Evolutionary conservation across 2,329 filamentous ascomycete genomes (phyloP).

Genomic region (Sporothrix inflata): DNA sequence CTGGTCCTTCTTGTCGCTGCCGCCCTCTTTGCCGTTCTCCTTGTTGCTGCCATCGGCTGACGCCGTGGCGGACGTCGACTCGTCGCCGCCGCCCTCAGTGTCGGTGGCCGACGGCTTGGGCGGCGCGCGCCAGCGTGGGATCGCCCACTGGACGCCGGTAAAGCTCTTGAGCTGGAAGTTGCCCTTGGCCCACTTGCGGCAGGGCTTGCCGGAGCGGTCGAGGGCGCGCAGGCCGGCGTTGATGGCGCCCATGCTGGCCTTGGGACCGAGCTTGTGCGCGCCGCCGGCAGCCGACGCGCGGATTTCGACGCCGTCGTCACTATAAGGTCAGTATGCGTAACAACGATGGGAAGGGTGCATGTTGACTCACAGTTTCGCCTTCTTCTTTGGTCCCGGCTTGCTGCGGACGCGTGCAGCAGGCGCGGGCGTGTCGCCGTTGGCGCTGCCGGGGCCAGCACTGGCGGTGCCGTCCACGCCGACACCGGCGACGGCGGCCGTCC

Average conservation of each 20-base stretch:
- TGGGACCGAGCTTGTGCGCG: constrained; percentile 86
- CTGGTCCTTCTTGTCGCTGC: constrained; percentile 30
- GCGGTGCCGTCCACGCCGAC: constrained; percentile 53
- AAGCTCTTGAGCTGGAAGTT: constrained; percentile 88
- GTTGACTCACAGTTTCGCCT: constrained; percentile 87
- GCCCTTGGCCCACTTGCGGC: constrained; percentile 86
- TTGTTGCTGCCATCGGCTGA: constrained; percentile 58
- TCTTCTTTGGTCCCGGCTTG: constrained; percentile 97
- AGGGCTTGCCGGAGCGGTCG: constrained; percentile 88
- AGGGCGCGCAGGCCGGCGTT: constrained; percentile 94
- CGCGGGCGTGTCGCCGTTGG: constrained; percentile 54
- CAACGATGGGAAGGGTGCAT: too few species aligned
- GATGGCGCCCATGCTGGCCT: constrained; percentile 95
- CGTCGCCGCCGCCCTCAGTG: constrained; percentile 40
- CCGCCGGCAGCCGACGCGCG: constrained; percentile 49
- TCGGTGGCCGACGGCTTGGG: constrained; percentile 54
- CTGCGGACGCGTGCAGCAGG: constrained; percentile 67
- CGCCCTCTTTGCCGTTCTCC: constrained; percentile 59
- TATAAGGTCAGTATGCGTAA: constrained; percentile 38
- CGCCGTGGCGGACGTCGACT: constrained; percentile 32
- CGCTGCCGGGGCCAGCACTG: constrained; percentile 38
- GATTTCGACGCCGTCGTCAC: constrained; percentile 67
- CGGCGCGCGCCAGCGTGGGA: constrained; percentile 81
- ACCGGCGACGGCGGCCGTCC: constrained; percentile 62
- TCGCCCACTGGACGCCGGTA: constrained; percentile 81